Evolutionary conservation across 257 asterid species (phyloP), one percentile per base, ranked within the genome.

Genomic region (Capsicum rhomboideum): DNA sequence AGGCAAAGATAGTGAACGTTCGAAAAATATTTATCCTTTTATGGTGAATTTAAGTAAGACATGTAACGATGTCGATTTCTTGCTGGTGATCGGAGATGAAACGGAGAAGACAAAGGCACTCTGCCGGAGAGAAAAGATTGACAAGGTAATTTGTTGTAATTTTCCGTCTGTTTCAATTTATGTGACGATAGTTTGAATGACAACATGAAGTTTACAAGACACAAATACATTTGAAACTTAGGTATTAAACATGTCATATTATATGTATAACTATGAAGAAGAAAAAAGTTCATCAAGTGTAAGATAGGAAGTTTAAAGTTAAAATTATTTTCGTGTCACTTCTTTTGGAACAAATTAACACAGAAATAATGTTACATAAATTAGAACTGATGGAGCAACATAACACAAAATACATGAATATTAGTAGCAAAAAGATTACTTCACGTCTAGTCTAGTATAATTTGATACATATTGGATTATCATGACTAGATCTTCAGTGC

Each of bases 81-180:
- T 96, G 1, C 94, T 96, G 2, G 98, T 96, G 40, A 88, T 96
- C 92, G 97, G 97, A 31, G 99, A 96, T 82, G 99, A 96, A 67
- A 91, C 98, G 1, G 98, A 90, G 0, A 90, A 88, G 0, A 96
- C 98, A 0, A 86, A 88, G 52, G 89, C 79, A 11, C 97, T 96
- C 58, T 94, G 95, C 89, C 89, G 86, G 11, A 88, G 99, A 0
- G 99, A 96, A 89, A 93, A 91, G 1, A 90, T 96, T 44, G 90
- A 88, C 0, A 85, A 86, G 79, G 81, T 75, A 46, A 46, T n/a
- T n/a, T 1, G 12, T 74, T 46, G 7, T 6, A 44, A 46, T 7
- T 46, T 21, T 2, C 0, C 6, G 54, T n/a, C 0, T 0, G 78
- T 40, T 37, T 20, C 1, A 71, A 20, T 71, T 71, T n/a, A 42